Base-by-base conservation (phyloP, 2,329 filamentous ascomycete genomes). In the Sporothrix mexicana region DNA sequence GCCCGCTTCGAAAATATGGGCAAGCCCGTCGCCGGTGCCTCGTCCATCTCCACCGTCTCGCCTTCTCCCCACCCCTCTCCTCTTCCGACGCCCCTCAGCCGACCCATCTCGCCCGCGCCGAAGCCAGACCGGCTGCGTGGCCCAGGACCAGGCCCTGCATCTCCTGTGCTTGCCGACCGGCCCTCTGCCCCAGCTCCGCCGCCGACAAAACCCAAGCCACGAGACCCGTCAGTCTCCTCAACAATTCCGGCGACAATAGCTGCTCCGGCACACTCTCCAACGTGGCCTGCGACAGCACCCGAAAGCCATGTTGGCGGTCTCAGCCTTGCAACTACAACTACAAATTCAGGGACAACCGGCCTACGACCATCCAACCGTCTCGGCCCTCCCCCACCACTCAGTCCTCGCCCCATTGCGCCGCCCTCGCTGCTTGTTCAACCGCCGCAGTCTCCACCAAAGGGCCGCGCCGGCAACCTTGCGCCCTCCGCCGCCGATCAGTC, bases 1-100 rank as follows among this genome's bases (percentile, higher is more conserved):
- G 93, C 92, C 75, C 91, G 92, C 77, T 96, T 95, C 80, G 93
- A 96, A 84, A 93, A 91, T 79, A 90, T 95, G 84, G 85, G 87
- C 76, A 88, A 85, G 79, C 75, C 80, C 71, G 83, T 83, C 72
- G 80, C 84, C 74, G 80, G 73, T 13, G n/a, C 59, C 23, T 41
- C 47, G 36, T 23, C 8, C 45, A 41, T 66, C 12, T 69, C 70
- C 30, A 36, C 7, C 30, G 30, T 36, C 30, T 36, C 30, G 30
- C 30, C 30, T n/a, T 49, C 77, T 17, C 45, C 74, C 57, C 51
- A 68, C 17, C 69, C 67, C 25, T 17, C 74, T 0, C 64, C 73
- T 3, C 68, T 51, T 3, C 78, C 77, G 62, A 74, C 77, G 36
- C 73, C 79, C 36, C 70, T 75, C 74, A 74, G 69, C 79, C 83